phyloP scores from a whole-genome alignment of 2,329 filamentous ascomycete species.

The Triangularia setosa region DNA sequence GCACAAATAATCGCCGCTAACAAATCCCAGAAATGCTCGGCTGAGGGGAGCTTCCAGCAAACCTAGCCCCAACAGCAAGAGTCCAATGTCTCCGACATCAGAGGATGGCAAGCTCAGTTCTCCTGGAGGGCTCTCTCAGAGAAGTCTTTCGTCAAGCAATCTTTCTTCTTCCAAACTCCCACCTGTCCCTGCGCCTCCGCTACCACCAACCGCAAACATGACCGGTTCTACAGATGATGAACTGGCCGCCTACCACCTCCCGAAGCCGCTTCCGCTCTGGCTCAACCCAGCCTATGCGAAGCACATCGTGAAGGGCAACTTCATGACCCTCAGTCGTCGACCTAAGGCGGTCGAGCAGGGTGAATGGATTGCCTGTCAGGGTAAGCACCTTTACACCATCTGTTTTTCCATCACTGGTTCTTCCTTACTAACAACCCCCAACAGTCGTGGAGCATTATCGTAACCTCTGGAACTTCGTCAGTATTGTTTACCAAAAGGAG shows the following conservation, averaged over 20 bases:
- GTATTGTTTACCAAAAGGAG: slow-evolving; percentile 73
- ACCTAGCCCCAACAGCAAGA: slow-evolving; percentile 19
- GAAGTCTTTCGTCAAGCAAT: slow-evolving; percentile 26
- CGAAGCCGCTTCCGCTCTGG: slow-evolving; percentile 54
- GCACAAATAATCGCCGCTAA: slow-evolving; percentile 14
- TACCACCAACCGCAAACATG: slow-evolving; percentile 25
- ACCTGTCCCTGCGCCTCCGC: slow-evolving; percentile 26
- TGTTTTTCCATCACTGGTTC: too few species aligned
- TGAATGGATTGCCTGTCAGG: slow-evolving; percentile 85
- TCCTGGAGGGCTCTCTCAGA: slow-evolving; percentile 20
- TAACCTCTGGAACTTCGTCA: slow-evolving; percentile 74
- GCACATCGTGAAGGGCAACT: slow-evolving; percentile 84
- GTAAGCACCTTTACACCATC: slow-evolving; percentile 42
- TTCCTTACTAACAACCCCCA: slow-evolving; percentile 22
- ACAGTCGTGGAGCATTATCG: slow-evolving; percentile 80
- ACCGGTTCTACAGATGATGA: slow-evolving; percentile 33
- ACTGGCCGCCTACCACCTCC: slow-evolving; percentile 29
- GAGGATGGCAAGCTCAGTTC: slow-evolving; percentile 23
- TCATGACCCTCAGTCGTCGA: slow-evolving; percentile 80
- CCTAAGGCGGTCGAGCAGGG: slow-evolving; percentile 80
- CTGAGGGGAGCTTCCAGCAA: slow-evolving; percentile 27
- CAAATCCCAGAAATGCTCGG: slow-evolving; percentile 26
- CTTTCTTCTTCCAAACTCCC: slow-evolving; percentile 24
- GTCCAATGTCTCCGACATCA: slow-evolving; percentile 22
- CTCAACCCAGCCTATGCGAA: slow-evolving; percentile 64